Evolutionary conservation across 1,284 basidiomycete species (phyloP), one percentile per base, ranked within the genome.

Genomic region (Austroboletus novae-zelandiae): DNA sequence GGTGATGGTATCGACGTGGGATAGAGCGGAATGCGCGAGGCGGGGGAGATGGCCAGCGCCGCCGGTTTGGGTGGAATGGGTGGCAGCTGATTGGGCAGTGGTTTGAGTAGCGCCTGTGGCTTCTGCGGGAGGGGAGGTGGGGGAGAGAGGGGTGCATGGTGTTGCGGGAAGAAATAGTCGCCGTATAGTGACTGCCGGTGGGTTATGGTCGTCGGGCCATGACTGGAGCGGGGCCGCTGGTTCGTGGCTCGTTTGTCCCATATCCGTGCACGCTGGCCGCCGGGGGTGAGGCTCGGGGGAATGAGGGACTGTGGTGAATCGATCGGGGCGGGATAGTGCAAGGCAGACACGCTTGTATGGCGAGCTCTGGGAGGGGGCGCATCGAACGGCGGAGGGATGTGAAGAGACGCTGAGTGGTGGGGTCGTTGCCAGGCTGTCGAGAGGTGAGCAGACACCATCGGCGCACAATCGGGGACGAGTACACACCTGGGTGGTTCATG

Each of bases 41-140:
- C 50, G 31, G 61, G 49, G 1, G 50, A 20, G 32, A 55, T 25
- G 35, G 49, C 30, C n/a, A 65, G 34, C 23, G 61, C 52, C 18
- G 48, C 37, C 1, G 66, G 69, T 52, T 68, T 71, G 13, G 69
- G 63, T 13, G 69, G 65, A 36, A 69, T 39, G 2, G 68, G 69
- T 2, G 67, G 69, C 15, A 60, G 30, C 1, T 57, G 17, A 39
- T 45, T 64, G 15, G 54, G 47, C 45, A 55, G 55, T 42, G 65
- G 51, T 39, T 55, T 53, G 29, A 57, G 44, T 0, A 68, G 47
- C 8, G 49, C 55, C 25, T 51, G 61, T 0, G 69, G 72, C 40
- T 66, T 72, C 50, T 61, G 65, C 40, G 67, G 72, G 11, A 73
- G 49, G 5, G 70, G 70, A 1, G 73, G 68, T 1, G 70, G 69